These are phyloP conservation scores for Fraxinus pennsylvanica DNA, from an alignment of 257 asterid species.

Conservation along the genomic window DNA sequence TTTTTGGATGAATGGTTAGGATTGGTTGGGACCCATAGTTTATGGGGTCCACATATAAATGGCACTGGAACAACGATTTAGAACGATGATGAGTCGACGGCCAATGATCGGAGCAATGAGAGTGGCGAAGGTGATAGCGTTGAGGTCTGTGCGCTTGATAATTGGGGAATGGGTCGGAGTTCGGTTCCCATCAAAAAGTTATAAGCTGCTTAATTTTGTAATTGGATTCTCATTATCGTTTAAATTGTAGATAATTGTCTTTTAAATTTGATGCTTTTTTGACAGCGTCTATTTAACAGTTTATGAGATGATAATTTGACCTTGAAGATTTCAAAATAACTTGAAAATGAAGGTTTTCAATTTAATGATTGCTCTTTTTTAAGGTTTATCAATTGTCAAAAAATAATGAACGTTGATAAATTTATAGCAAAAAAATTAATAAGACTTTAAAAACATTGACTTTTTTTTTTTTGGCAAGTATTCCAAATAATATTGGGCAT, in stretches of 20 bases:
- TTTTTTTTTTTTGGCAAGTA: too few species aligned
- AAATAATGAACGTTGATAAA: not conserved
- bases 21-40: too few species aligned
- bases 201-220: not conserved
- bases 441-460: not conserved
- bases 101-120: too few species aligned
- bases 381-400: not conserved
- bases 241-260: not conserved
- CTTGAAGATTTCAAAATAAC: slow-evolving; percentile 24
- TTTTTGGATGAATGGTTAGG: too few species aligned
- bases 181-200: slow-evolving; percentile 74
- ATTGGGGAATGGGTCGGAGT: slow-evolving; percentile 95
- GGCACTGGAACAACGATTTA: too few species aligned
- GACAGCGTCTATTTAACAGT: not conserved
- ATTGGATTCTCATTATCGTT: not conserved
- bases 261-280: not conserved
- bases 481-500: too few species aligned
- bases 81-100: too few species aligned
- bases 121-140: too few species aligned
- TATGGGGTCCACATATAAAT: too few species aligned
- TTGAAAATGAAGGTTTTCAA: slow-evolving; percentile 18
- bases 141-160: slow-evolving; percentile 25
- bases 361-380: not conserved
- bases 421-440: not conserved
- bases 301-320: not conserved